Percentiles rank a stretch among this genome's conserved stretches.
Evolutionary conservation across 371 early-diverging fungal species (phyloP).

Genomic region (Mortierella sp.): DNA sequence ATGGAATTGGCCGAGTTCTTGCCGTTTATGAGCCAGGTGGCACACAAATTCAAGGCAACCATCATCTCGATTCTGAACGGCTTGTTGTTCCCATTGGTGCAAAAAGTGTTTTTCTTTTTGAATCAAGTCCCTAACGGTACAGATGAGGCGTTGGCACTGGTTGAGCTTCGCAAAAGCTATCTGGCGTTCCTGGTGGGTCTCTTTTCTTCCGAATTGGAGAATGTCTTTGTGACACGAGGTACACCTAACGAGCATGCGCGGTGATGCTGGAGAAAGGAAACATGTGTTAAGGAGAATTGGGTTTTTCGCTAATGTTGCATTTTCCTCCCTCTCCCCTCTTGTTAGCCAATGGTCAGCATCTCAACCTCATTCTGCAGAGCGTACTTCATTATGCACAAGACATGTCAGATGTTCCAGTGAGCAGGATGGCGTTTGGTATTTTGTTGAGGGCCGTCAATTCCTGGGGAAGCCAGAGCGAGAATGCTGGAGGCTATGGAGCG

Average conservation of each 20-base stretch:
- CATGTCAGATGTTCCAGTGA: constrained; percentile 72
- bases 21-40: constrained; percentile 84
- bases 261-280: constrained; percentile 48
- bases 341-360: constrained; percentile 72
- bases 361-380: constrained; percentile 80
- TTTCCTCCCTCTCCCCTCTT: background rate
- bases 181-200: constrained; percentile 83
- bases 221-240: constrained; percentile 80
- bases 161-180: constrained; percentile 85
- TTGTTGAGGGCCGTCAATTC: constrained; percentile 80
- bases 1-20: constrained; percentile 89
- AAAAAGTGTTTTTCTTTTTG: constrained; percentile 85
- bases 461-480: constrained; percentile 76
- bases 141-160: constrained; percentile 83
- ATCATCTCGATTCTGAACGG: constrained; percentile 71
- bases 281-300: background rate
- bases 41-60: constrained; percentile 88
- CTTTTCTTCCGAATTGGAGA: constrained; percentile 84
- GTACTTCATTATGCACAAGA: constrained; percentile 84
- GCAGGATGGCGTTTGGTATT: constrained; percentile 87
- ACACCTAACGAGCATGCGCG: background rate
- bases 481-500: constrained; percentile 10
- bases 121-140: constrained; percentile 88
- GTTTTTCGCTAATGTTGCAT: background rate
- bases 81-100: constrained; percentile 82